Conservation (phyloP, 768 basidiomycete species). For the Asterophora lycoperdoides region DNA sequence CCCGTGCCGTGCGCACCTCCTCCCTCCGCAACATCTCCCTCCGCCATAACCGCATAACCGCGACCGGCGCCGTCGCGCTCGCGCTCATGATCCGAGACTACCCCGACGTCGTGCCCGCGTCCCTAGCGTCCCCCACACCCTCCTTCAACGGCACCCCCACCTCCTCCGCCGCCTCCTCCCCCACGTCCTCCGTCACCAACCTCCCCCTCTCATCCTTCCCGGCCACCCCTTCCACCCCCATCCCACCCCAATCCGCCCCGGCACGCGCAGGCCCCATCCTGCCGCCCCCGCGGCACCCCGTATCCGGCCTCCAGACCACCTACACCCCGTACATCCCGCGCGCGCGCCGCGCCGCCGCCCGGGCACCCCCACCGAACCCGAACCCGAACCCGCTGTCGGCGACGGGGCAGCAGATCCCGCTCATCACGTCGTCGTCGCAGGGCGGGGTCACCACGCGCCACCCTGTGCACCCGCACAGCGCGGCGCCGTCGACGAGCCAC, state of each 20-base stretch:
- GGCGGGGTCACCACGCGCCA: slow-evolving; percentile 50
- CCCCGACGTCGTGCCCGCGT: slow-evolving; percentile 62
- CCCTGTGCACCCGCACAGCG: slow-evolving; percentile 16
- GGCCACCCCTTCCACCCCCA: slow-evolving; percentile 25
- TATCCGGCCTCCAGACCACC: slow-evolving; percentile 60
- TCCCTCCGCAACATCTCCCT: slow-evolving; percentile 86
- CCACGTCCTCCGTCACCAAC: slow-evolving; percentile 29
- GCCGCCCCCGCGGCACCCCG: slow-evolving; percentile 39
- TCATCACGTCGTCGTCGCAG: slow-evolving; percentile 63
- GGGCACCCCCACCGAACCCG: slow-evolving; percentile 38
- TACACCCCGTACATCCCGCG: slow-evolving; percentile 65
- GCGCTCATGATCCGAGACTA: slow-evolving; percentile 98
- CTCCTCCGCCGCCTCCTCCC: slow-evolving; percentile 36
- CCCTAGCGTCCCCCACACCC: slow-evolving; percentile 27
- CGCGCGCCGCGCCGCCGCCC: slow-evolving; percentile 41
- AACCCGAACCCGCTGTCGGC: slow-evolving; percentile 44
- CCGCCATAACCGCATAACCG: slow-evolving; percentile 81
- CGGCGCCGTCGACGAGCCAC: slow-evolving; percentile 15
- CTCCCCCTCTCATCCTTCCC: slow-evolving; percentile 28
- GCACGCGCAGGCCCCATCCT: slow-evolving; percentile 29
- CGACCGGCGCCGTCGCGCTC: slow-evolving; percentile 83
- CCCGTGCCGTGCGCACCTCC: slow-evolving; percentile 78
- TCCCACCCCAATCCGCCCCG: slow-evolving; percentile 21
- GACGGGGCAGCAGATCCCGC: slow-evolving; percentile 47
- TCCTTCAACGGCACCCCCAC: slow-evolving; percentile 25